A percentile compares a stretch with the other conserved stretches of the same genome.
Evolutionary conservation across 2,329 filamentous ascomycete species (phyloP).

Genomic region (Aspergillus calidoustus): DNA sequence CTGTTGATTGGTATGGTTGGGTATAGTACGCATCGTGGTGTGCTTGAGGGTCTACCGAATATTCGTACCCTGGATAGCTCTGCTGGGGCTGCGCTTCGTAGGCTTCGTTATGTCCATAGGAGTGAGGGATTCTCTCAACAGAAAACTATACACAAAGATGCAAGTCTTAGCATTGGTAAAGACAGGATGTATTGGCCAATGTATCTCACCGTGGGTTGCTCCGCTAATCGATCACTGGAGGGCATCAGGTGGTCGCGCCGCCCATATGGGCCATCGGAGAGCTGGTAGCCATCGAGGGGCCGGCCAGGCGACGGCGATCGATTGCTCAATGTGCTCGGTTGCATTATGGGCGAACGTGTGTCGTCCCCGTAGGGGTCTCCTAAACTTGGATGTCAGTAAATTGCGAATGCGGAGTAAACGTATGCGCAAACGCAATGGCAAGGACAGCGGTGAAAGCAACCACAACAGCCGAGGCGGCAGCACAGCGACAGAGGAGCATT

Average conservation of each 20-base stretch:
- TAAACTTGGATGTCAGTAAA: constrained; percentile 30
- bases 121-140: constrained; percentile 68
- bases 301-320: constrained; percentile 78
- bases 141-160: constrained; percentile 60
- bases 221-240: constrained; percentile 73
- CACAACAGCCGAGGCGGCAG: neutral
- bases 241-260: constrained; percentile 68
- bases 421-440: neutral
- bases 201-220: constrained; percentile 78
- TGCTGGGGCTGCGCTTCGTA: constrained; percentile 59
- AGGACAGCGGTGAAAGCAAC: neutral
- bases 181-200: neutral
- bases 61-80: constrained; percentile 65
- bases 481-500: neutral
- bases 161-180: constrained; percentile 16
- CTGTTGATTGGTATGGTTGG: constrained; percentile 75
- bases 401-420: neutral
- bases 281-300: constrained; percentile 76
- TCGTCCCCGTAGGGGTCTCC: constrained; percentile 51
- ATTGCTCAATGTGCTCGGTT: constrained; percentile 57
- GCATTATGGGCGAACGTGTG: constrained; percentile 51
- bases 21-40: constrained; percentile 89
- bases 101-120: constrained; percentile 65
- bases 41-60: constrained; percentile 77
- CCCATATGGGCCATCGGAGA: constrained; percentile 76